Conservation (phyloP, 441 rosid genomes). For the Kokia cookei region DNA sequence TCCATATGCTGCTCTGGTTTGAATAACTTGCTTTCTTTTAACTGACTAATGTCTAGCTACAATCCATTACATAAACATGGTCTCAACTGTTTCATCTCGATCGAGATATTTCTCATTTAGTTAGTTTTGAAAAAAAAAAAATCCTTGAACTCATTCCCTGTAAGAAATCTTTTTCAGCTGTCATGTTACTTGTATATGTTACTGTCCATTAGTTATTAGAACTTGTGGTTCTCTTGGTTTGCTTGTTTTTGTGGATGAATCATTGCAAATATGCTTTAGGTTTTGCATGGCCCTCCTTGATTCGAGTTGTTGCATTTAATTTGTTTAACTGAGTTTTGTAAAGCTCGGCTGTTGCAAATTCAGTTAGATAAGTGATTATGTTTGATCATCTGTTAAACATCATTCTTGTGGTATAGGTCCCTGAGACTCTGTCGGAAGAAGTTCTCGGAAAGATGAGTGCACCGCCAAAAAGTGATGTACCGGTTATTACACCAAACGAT, state of each 20-base stretch:
- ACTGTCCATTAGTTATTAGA: neutral
- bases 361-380: neutral
- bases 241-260: neutral
- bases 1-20: neutral
- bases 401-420: constrained; percentile 38
- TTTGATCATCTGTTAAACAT: neutral
- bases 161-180: neutral
- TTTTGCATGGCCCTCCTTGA: neutral
- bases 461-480: constrained; percentile 79
- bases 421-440: constrained; percentile 78
- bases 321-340: neutral
- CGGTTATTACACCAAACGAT: constrained; percentile 59
- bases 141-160: neutral
- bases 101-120: neutral
- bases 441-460: constrained; percentile 80
- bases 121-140: neutral
- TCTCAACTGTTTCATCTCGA: neutral
- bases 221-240: neutral
- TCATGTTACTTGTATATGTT: neutral
- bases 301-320: neutral
- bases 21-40: constrained; percentile 1
- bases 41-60: neutral
- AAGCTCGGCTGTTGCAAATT: neutral
- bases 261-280: neutral
- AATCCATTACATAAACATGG: neutral